A percentile compares a stretch with the other conserved stretches of the same genome.
Evolutionary conservation across 1,284 basidiomycete genomes (phyloP).

Genomic region (Malassezia restricta): DNA sequence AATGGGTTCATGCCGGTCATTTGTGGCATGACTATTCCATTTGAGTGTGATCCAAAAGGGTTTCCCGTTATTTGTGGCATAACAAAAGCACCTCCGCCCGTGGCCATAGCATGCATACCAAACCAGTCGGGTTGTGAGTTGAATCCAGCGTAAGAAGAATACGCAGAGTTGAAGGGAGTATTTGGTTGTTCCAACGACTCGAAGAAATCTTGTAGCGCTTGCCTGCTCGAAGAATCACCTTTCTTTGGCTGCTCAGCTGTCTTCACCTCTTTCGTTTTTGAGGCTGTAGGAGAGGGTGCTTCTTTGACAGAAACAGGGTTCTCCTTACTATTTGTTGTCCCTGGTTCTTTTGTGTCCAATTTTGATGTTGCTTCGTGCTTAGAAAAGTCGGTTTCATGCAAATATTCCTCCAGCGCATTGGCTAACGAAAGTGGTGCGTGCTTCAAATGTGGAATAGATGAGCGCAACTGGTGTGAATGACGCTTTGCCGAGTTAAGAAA

Average conservation of each 20-base stretch:
- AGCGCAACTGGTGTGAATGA: constrained; percentile 78
- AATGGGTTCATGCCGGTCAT: constrained; percentile 49
- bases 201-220: constrained; percentile 74
- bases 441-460: constrained; percentile 83
- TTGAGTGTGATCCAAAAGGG: constrained; percentile 14
- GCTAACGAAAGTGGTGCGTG: constrained; percentile 90
- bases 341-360: neutral
- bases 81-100: constrained; percentile 24
- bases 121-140: constrained; percentile 29
- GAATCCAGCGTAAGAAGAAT: constrained; percentile 17
- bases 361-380: constrained; percentile 1
- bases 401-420: constrained; percentile 83
- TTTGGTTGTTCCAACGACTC: constrained; percentile 70
- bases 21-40: constrained; percentile 42
- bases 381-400: constrained; percentile 90
- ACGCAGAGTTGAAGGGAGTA: constrained; percentile 55
- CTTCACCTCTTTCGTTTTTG: neutral
- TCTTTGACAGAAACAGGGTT: neutral
- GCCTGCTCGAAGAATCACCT: constrained; percentile 12
- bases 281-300: neutral
- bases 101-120: constrained; percentile 34
- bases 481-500: constrained; percentile 86
- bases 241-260: constrained; percentile 9
- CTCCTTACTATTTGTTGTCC: neutral
- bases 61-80: constrained; percentile 6